phyloP scores from a whole-genome alignment of 2,329 filamentous ascomycete species.

The Penicillium sp. region DNA sequence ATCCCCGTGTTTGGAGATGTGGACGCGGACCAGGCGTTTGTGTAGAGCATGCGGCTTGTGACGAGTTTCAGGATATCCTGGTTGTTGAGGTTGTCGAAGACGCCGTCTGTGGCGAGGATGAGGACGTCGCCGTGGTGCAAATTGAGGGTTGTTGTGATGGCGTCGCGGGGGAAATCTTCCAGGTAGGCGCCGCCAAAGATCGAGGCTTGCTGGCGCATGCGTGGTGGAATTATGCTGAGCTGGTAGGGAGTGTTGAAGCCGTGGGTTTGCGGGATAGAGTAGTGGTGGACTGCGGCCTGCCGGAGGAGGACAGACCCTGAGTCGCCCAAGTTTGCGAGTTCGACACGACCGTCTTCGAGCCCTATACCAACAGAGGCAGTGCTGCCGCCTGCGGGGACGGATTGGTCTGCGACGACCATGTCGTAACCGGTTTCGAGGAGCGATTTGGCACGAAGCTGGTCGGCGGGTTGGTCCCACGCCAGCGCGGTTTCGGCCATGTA shows the following conservation, averaged over 20 bases:
- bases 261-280: conserved; percentile 87
- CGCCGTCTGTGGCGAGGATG: conserved; percentile 91
- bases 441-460: conserved; percentile 61
- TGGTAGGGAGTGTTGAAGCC: conserved; percentile 98
- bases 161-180: conserved; percentile 82
- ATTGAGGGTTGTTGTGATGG: conserved; percentile 75
- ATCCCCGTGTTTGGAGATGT: conserved; percentile 60
- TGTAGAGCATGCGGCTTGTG: conserved; percentile 73
- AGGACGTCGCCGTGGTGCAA: conserved; percentile 91
- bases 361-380: conserved; percentile 89
- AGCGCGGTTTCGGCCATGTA: conserved; percentile 84
- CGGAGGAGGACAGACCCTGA: conserved; percentile 90
- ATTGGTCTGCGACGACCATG: conserved; percentile 73
- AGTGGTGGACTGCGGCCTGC: conserved; percentile 81
- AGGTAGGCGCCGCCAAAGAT: conserved; percentile 83
- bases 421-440: conserved; percentile 87
- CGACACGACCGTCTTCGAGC: conserved; percentile 72
- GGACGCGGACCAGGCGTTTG: conserved; percentile 74
- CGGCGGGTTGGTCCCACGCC: conserved; percentile 52
- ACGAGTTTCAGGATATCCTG: conserved; percentile 85
- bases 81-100: conserved; percentile 94
- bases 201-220: conserved; percentile 76
- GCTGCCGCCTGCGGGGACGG: conserved; percentile 81
- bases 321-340: conserved; percentile 93
- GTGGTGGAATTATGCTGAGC: conserved; percentile 82